Conservation (phyloP, 139 green algal species). For the Astrephomene gubernaculifera region DNA sequence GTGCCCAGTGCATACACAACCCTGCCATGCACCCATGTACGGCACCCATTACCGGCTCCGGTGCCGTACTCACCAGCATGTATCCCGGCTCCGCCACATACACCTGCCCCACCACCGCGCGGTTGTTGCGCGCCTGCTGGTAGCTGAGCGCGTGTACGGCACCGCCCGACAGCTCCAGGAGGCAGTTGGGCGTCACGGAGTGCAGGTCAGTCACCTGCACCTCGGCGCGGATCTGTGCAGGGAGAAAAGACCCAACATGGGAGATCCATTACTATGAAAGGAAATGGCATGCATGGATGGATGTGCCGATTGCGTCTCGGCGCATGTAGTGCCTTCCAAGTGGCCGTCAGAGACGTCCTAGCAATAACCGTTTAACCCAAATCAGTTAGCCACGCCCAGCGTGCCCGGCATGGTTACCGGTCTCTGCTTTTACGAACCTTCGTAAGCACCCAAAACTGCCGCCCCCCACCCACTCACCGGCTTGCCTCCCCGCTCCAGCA, state of each 20-base stretch:
- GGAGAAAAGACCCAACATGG: background rate
- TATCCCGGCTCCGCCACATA: conserved; percentile 89
- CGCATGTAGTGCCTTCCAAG: too few species aligned
- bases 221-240: conserved; percentile 28
- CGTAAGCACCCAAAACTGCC: too few species aligned
- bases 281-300: too few species aligned
- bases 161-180: conserved; percentile 87
- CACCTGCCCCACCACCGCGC: conserved; percentile 67
- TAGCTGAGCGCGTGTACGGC: conserved; percentile 88
- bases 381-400: too few species aligned
- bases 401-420: too few species aligned
- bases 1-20: background rate
- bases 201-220: conserved; percentile 83
- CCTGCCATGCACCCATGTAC: background rate
- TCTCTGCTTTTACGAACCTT: too few species aligned
- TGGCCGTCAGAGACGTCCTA: too few species aligned
- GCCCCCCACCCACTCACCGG: conserved; percentile 48
- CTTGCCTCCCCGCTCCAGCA: conserved; percentile 74
- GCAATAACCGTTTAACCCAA: too few species aligned
- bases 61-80: conserved; percentile 53
- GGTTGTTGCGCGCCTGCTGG: conserved; percentile 90
- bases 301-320: too few species aligned
- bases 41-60: background rate
- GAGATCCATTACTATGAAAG: too few species aligned
- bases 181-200: conserved; percentile 76